These are phyloP conservation scores for Carex myosuroides DNA, from an alignment of 176 grass and related monocot species.

Conservation along the genomic window DNA sequence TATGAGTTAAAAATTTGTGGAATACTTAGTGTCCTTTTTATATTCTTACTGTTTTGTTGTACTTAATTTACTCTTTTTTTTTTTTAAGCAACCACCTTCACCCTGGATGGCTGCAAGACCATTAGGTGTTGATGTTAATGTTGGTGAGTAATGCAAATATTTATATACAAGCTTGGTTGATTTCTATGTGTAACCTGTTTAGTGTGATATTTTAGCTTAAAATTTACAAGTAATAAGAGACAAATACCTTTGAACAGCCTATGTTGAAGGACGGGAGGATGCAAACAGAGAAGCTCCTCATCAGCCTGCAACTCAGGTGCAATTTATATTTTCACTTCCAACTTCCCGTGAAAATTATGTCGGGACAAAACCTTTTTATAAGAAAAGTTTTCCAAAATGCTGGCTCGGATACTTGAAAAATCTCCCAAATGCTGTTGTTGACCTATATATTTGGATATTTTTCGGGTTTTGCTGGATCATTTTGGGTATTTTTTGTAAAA, in stretches of 20 bases:
- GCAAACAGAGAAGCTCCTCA: constrained; percentile 47
- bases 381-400: not conserved
- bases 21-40: too few species aligned
- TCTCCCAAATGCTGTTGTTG: not conserved
- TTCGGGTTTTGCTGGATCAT: not conserved
- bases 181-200: constrained; percentile 1
- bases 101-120: constrained; percentile 75
- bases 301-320: constrained; percentile 68
- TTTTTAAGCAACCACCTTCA: constrained; percentile 59
- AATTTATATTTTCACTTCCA: not conserved
- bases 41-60: not conserved
- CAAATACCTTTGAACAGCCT: constrained; percentile 43
- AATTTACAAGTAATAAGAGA: not conserved
- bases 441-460: not conserved
- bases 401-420: not conserved
- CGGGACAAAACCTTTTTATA: not conserved
- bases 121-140: constrained; percentile 84
- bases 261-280: constrained; percentile 74
- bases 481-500: not conserved
- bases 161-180: not conserved
- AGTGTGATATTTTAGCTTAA: not conserved
- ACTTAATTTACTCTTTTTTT: constrained; percentile 13
- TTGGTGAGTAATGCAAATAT: constrained; percentile 42
- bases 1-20: too few species aligned
- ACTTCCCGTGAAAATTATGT: not conserved